Evolutionary conservation across 345 rosid genomes (phyloP).

Genomic region (Zanthoxylum bungeanum): DNA sequence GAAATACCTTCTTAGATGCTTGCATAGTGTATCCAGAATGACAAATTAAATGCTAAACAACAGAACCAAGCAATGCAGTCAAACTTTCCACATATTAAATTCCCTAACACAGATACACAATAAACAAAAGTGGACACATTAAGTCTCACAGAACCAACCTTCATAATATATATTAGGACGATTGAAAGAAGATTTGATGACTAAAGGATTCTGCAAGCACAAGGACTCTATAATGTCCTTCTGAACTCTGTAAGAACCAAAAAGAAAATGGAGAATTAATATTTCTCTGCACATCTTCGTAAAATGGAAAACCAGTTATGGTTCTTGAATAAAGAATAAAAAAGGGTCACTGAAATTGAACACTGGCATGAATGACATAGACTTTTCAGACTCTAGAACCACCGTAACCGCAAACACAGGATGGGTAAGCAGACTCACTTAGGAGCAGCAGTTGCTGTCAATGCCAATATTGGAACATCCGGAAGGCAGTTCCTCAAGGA

Average conservation of each 20-base stretch:
- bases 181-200: slow-evolving; percentile 89
- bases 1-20: slow-evolving; percentile 36
- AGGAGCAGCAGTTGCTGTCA: slow-evolving; percentile 96
- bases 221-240: slow-evolving; percentile 81
- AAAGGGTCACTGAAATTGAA: background rate
- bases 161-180: slow-evolving; percentile 91
- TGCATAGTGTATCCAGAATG: background rate
- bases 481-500: slow-evolving; percentile 66
- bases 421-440: slow-evolving; percentile 48
- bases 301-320: background rate
- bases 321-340: background rate
- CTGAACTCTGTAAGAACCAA: slow-evolving; percentile 70
- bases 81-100: background rate
- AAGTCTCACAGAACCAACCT: slow-evolving; percentile 44
- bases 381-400: background rate
- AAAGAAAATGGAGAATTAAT: slow-evolving; percentile 1
- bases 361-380: background rate
- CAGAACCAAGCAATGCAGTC: background rate
- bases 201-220: slow-evolving; percentile 69
- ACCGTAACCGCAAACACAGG: slow-evolving; percentile 2
- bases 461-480: slow-evolving; percentile 83
- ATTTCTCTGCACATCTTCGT: slow-evolving; percentile 6
- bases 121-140: background rate
- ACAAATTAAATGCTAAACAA: slow-evolving; percentile 2
- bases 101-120: background rate